phyloP scores from a whole-genome alignment of 208 protist species.

The Crithidia acanthocephali region DNA sequence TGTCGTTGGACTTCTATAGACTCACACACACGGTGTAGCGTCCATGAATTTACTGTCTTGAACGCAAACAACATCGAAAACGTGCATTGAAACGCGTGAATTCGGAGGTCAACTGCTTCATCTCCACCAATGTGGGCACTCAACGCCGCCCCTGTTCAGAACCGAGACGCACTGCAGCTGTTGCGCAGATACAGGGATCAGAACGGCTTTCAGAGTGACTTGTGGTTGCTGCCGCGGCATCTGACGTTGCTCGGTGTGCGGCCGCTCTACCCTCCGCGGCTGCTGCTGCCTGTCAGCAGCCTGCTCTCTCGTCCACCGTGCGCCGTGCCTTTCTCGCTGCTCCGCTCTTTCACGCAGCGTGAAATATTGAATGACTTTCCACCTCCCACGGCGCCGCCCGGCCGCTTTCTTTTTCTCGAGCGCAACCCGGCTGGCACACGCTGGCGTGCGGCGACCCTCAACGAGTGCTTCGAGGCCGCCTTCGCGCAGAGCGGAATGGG shows the following conservation, averaged over 20 bases:
- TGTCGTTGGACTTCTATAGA: no score
- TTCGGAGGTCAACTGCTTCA: no score
- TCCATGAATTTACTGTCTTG: no score
- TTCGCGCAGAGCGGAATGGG: slow-evolving; percentile 14
- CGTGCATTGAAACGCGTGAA: no score
- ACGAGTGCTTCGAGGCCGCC: slow-evolving; percentile 48
- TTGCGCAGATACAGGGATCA: slow-evolving; percentile 22
- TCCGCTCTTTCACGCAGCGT: slow-evolving; percentile 12
- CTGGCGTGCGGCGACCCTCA: slow-evolving; percentile 36
- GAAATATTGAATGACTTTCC: slow-evolving; percentile 21
- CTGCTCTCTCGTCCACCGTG: slow-evolving; percentile 21
- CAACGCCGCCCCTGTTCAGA: slow-evolving; percentile 30
- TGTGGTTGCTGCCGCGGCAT: slow-evolving; percentile 50
- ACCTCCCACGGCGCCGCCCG: slow-evolving; percentile 15
- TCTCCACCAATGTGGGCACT: slow-evolving; percentile 42
- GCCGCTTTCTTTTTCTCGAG: slow-evolving; percentile 29
- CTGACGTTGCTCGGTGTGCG: slow-evolving; percentile 36
- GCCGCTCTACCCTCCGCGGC: slow-evolving; percentile 15
- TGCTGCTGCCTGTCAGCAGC: slow-evolving; percentile 25
- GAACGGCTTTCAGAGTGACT: slow-evolving; percentile 40
- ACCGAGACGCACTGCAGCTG: slow-evolving; percentile 22
- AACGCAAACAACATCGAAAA: no score
- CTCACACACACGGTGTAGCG: no score
- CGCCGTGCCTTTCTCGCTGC: slow-evolving; percentile 36
- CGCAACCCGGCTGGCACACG: neutral